phyloP scores from a whole-genome alignment of 75 land plant genomes.

The Chamaecyparis obtusa region DNA sequence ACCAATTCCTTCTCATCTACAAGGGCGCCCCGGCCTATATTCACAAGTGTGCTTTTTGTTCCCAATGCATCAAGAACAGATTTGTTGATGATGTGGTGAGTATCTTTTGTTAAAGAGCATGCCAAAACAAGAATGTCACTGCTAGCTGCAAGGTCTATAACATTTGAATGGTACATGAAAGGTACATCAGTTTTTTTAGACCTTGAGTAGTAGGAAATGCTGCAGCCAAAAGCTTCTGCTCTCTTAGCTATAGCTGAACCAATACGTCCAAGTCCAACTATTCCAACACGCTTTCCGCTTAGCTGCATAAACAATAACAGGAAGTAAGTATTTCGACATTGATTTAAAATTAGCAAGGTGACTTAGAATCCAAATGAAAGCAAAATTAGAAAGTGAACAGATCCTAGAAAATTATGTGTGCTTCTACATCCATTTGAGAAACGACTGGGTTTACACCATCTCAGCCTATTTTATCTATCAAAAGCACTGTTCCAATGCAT shows the following conservation, averaged over 20 bases:
- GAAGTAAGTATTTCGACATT: not conserved
- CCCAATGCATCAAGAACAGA: slow-evolving; percentile 59
- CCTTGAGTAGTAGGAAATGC: slow-evolving; percentile 48
- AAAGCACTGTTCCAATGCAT: no score
- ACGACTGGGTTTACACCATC: no score
- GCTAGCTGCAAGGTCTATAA: slow-evolving; percentile 42
- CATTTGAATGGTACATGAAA: slow-evolving; percentile 40
- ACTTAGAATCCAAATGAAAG: no score
- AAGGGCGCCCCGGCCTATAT: slow-evolving; percentile 58
- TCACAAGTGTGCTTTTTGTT: slow-evolving; percentile 52
- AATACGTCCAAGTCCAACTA: slow-evolving; percentile 57
- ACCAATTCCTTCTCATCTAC: slow-evolving; percentile 66
- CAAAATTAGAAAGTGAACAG: no score
- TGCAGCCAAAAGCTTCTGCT: slow-evolving; percentile 49
- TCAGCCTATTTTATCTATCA: no score
- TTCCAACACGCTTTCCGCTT: slow-evolving; percentile 52
- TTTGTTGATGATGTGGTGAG: slow-evolving; percentile 38
- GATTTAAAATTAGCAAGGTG: no score
- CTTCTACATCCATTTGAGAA: no score
- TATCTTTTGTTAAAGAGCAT: slow-evolving; percentile 53
- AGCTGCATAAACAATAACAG: slow-evolving; percentile 18
- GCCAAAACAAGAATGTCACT: slow-evolving; percentile 47
- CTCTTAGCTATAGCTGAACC: slow-evolving; percentile 46
- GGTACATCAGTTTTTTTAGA: slow-evolving; percentile 34
- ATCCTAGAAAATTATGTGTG: no score